Conservation (phyloP, 2,329 filamentous ascomycete species). For the Fusarium nodosum region DNA sequence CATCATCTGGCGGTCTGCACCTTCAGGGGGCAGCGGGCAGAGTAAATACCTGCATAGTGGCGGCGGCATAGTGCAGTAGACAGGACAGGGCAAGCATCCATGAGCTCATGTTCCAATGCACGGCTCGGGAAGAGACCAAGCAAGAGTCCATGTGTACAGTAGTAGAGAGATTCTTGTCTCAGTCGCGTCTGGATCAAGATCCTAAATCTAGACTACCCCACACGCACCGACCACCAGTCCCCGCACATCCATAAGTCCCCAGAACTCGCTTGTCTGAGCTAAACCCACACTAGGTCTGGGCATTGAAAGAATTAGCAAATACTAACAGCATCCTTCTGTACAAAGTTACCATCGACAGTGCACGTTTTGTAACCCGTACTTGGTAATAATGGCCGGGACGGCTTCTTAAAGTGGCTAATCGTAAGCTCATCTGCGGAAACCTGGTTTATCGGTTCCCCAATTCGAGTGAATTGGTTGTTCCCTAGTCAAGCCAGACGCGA, state of each 20-base stretch:
- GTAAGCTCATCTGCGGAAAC: not conserved
- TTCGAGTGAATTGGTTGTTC: slow-evolving; percentile 8
- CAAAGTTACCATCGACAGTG: not conserved
- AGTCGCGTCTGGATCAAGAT: slow-evolving; percentile 33
- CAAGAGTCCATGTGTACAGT: slow-evolving; percentile 31
- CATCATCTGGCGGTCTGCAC: slow-evolving; percentile 31
- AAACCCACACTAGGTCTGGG: slow-evolving; percentile 10
- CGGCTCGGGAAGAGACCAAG: not conserved
- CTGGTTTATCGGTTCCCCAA: slow-evolving; percentile 2
- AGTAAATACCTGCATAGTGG: slow-evolving; percentile 15
- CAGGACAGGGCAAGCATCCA: slow-evolving; percentile 1
- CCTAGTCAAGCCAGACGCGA: slow-evolving; percentile 15
- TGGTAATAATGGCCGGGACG: slow-evolving; percentile 9
- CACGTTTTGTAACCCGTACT: slow-evolving; percentile 18
- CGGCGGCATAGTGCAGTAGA: slow-evolving; percentile 7
- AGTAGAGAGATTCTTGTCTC: slow-evolving; percentile 9
- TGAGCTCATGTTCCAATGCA: slow-evolving; percentile 41
- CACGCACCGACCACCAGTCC: slow-evolving; percentile 45
- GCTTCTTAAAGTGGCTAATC: not conserved
- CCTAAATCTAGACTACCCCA: slow-evolving; percentile 47
- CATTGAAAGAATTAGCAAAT: slow-evolving; percentile 19
- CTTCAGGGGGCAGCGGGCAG: slow-evolving; percentile 25
- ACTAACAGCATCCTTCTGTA: slow-evolving; percentile 11
- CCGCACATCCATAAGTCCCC: slow-evolving; percentile 47
- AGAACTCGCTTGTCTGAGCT: slow-evolving; percentile 33